A percentile compares a stretch with the other conserved stretches of the same genome.
Evolutionary conservation across 345 rosid genomes (phyloP).

Genomic region (Camelina laxa): DNA sequence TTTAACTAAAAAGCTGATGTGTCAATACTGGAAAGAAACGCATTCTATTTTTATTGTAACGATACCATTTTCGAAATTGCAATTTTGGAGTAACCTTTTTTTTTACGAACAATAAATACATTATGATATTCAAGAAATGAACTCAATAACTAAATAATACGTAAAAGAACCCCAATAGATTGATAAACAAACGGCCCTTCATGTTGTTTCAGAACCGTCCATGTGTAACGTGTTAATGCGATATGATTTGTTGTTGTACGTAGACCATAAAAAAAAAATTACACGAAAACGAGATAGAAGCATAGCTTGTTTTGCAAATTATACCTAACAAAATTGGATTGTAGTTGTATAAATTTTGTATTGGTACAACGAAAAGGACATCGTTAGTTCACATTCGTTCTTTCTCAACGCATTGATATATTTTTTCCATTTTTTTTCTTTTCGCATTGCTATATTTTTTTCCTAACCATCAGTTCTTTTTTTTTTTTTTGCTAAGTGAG

Average conservation of each 20-base stretch:
- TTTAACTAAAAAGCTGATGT: too few relatives aligned
- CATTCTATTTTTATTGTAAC: too few relatives aligned
- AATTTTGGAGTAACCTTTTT: not conserved
- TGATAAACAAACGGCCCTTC: not conserved
- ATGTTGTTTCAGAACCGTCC: not conserved
- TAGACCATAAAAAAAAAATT: not conserved
- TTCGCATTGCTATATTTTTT: not conserved
- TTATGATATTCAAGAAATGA: not conserved
- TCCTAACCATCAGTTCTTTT: too few relatives aligned
- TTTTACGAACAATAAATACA: not conserved
- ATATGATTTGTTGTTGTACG: not conserved
- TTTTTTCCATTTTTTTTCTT: too few relatives aligned
- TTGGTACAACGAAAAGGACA: slow-evolving; percentile 41
- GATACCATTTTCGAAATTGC: too few relatives aligned
- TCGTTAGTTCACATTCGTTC: slow-evolving; percentile 19
- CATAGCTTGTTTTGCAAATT: slow-evolving; percentile 37
- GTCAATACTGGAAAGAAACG: too few relatives aligned
- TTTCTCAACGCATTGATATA: slow-evolving; percentile 11
- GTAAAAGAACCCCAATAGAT: not conserved
- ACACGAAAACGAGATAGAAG: slow-evolving; percentile 28
- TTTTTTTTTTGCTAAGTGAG: too few relatives aligned
- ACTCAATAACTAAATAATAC: not conserved
- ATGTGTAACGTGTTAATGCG: not conserved
- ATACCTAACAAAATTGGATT: slow-evolving; percentile 36
- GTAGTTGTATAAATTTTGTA: slow-evolving; percentile 27